These are phyloP conservation scores for Xylaria sp. DNA, from an alignment of 495 filamentous ascomycete species.

Conservation along the genomic window DNA sequence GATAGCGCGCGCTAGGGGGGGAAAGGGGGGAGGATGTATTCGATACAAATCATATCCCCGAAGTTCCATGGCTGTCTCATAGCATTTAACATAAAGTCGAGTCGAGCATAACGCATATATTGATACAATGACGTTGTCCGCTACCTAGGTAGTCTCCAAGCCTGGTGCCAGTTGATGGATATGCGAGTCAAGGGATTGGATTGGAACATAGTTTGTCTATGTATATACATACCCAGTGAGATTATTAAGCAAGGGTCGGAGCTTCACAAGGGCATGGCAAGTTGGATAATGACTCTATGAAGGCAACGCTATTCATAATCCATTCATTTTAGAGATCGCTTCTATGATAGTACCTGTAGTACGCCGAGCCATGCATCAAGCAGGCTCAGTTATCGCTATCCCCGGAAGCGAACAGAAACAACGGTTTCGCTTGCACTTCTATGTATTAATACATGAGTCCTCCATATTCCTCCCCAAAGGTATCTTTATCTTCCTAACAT, in stretches of 20 bases:
- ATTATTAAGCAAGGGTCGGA: background rate
- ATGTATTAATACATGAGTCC: slow-evolving; percentile 26
- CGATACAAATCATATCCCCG: background rate
- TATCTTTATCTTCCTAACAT: slow-evolving; percentile 28
- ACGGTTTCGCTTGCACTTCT: slow-evolving; percentile 5
- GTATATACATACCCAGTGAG: background rate
- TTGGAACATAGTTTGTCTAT: background rate
- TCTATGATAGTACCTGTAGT: slow-evolving; percentile 16
- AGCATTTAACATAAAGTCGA: background rate
- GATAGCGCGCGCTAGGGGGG: too few species aligned
- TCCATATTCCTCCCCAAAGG: slow-evolving; percentile 21
- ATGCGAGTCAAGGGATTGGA: background rate
- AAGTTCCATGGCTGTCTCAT: background rate
- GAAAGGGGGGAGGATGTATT: too few species aligned
- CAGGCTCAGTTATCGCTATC: slow-evolving; percentile 25
- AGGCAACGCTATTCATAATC: background rate
- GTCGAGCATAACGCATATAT: background rate
- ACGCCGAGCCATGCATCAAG: slow-evolving; percentile 21
- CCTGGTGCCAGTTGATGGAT: background rate
- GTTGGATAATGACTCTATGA: background rate
- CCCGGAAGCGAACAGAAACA: slow-evolving; percentile 26
- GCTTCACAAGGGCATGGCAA: background rate
- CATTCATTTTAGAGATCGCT: slow-evolving; percentile 12
- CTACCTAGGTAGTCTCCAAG: too few species aligned
- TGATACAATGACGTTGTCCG: background rate